Conservation (phyloP, 208 protist genomes). For the Endotrypanum monterogeii region DNA sequence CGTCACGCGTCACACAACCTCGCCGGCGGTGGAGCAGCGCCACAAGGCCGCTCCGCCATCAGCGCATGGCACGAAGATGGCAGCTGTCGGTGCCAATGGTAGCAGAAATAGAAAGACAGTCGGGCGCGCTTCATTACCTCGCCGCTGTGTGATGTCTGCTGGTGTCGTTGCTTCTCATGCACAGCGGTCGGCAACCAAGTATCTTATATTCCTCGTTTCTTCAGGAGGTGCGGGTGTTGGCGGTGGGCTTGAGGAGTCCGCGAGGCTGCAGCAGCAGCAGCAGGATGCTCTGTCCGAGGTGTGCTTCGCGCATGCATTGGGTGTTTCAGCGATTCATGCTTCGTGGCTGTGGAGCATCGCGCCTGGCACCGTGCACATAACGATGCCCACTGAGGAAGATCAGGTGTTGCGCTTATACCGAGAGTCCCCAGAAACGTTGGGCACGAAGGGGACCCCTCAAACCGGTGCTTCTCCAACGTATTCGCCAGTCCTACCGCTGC, state of each 20-base stretch:
- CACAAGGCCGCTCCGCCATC: not conserved
- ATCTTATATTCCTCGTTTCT: slow-evolving; percentile 28
- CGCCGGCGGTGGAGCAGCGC: not conserved
- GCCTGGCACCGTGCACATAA: slow-evolving; percentile 18
- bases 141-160: not conserved
- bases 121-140: slow-evolving; percentile 17
- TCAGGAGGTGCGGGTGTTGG: not conserved
- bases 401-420: not conserved
- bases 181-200: not conserved
- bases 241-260: not conserved
- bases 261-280: not conserved
- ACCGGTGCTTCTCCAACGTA: not conserved
- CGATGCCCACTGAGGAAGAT: slow-evolving; percentile 15
- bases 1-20: not conserved
- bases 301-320: slow-evolving; percentile 50
- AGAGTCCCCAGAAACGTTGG: not conserved
- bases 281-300: slow-evolving; percentile 21
- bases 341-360: slow-evolving; percentile 40
- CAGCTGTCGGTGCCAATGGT: not conserved
- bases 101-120: slow-evolving; percentile 10
- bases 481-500: slow-evolving; percentile 6
- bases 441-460: not conserved
- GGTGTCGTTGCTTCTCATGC: not conserved
- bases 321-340: slow-evolving; percentile 43
- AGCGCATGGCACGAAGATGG: too few relatives aligned